Conservation (phyloP, 2,329 filamentous ascomycete species). For the Fusarium chaquense region DNA sequence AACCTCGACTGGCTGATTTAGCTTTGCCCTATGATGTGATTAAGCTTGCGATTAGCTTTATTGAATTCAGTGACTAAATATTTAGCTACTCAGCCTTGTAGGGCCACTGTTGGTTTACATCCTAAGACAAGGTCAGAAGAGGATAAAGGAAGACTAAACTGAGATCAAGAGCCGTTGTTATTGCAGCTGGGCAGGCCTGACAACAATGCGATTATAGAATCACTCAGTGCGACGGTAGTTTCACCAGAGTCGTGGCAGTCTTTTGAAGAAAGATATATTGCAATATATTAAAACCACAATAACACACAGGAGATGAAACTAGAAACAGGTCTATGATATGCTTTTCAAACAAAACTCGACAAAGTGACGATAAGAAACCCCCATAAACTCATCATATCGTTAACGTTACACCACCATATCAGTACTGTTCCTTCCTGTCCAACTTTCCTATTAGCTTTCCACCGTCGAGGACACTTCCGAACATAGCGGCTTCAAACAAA, state of each 20-base stretch:
- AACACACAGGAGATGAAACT: fast-evolving
- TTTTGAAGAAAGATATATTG: background rate
- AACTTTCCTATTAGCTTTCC: constrained; percentile 49
- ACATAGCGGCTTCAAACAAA: constrained; percentile 52
- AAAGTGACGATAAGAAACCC: background rate
- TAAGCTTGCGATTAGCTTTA: too few species aligned
- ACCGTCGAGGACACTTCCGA: constrained; percentile 50
- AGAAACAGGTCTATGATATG: background rate
- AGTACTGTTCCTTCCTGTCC: constrained; percentile 43
- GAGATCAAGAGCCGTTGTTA: too few species aligned
- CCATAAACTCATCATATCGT: constrained; percentile 13
- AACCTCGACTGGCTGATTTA: too few species aligned
- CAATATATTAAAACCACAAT: background rate
- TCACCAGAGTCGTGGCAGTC: background rate
- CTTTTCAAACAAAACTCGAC: background rate
- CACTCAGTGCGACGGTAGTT: background rate
- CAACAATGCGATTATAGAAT: background rate
- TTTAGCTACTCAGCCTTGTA: too few species aligned
- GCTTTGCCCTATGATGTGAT: too few species aligned
- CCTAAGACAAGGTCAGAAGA: too few species aligned
- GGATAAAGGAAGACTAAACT: too few species aligned
- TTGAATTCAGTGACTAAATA: too few species aligned
- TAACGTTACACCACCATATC: background rate
- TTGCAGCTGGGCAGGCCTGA: background rate
- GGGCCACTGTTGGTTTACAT: too few species aligned